These are phyloP conservation scores for Nasturtium officinale DNA, from an alignment of 345 rosid species.

Conservation along the genomic window DNA sequence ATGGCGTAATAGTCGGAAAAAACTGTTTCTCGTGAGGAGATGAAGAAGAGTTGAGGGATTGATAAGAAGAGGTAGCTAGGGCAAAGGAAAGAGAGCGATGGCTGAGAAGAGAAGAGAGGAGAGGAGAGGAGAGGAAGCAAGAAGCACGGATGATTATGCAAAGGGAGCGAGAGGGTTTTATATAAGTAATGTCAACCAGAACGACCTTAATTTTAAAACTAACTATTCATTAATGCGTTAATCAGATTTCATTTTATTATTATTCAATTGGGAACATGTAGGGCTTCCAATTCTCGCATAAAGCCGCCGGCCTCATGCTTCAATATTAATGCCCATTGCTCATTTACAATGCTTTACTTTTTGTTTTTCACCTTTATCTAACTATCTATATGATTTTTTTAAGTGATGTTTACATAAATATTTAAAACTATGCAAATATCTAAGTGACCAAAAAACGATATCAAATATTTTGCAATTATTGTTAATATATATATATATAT, in stretches of 20 bases:
- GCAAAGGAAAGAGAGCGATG: neutral
- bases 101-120: no score
- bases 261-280: neutral
- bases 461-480: neutral
- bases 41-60: neutral
- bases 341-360: no score
- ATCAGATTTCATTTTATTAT: conserved; percentile 9
- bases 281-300: conserved; percentile 23
- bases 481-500: no score
- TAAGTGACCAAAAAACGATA: neutral
- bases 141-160: neutral
- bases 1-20: neutral
- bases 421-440: neutral
- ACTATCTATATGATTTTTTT: no score
- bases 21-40: neutral
- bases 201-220: conserved; percentile 31
- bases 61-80: conserved; percentile 24
- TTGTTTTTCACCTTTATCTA: no score
- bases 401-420: no score
- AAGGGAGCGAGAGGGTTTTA: conserved; percentile 33
- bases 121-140: neutral
- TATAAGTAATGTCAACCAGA: conserved; percentile 33
- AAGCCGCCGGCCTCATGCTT: conserved; percentile 22
- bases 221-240: conserved; percentile 26
- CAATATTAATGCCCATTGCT: neutral